Base-by-base conservation (phyloP, 148 eudicot genomes). In the Spergularia bocconei region DNA sequence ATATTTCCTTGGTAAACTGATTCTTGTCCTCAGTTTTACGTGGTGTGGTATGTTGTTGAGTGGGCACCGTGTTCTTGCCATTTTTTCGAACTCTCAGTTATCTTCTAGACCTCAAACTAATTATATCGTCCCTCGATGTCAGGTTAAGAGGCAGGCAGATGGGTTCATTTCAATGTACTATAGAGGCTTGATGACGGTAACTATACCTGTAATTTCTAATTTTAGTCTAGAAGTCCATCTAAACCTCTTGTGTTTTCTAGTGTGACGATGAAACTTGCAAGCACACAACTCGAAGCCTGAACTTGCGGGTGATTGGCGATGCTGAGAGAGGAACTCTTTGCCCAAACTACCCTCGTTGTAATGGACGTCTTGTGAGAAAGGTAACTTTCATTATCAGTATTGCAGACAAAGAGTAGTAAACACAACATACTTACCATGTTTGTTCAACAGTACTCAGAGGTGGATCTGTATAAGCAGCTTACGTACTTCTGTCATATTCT, bases 261-360 rank as follows among this genome's bases (percentile, higher is more conserved):
- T 96, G 99, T 75, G 99, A 96, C 75, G 99, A 96, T 77, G 99
- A 92, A 81, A 92, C 98, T 76, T 96, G 99, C 91, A 96, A 92
- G 44, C 89, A 92, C 79, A 84, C 89, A 13, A 91, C 97, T 14
- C 93, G 99, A 41, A 82, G 90, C 67, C 71, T 96, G 76, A 96
- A 96, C 80, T 79, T 96, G 76, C 89, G 95, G 63, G 94, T 85
- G 58, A 17, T 92, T 58, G 99, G 99, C 48, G 98, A 96, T 74
- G 88, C 93, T n/a, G 97, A 92, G 78, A 85, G 90, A 86, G 99
- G 99, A 83, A 91, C 98, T 20, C 75, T 88, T 64, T 96, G 99
- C 85, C 98, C 98, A 72, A 92, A 92, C 69, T 96, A 96, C 67
- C 99, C 99, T 63, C 89, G 80, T 38, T 95, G 99, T 71, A 92